phyloP scores from a whole-genome alignment of 2,329 filamentous ascomycete species.

The Colletotrichum chrysophilum region DNA sequence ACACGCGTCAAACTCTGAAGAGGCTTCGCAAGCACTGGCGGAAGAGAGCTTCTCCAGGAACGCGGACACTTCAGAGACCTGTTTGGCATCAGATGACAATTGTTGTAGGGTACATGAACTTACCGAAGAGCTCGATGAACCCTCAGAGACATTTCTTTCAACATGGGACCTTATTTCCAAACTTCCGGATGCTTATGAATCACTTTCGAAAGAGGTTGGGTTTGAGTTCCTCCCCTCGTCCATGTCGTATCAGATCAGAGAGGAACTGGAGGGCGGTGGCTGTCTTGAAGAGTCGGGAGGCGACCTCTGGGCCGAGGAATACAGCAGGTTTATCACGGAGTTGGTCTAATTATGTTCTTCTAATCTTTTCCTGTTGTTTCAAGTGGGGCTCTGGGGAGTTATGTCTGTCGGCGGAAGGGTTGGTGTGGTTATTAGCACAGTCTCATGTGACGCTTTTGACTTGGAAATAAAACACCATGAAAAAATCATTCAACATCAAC shows the following conservation, averaged over 20 bases:
- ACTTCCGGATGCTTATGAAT: background rate
- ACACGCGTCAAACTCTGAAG: background rate
- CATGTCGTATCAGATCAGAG: background rate
- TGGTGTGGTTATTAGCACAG: too few relatives aligned
- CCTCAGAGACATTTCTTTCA: accelerated
- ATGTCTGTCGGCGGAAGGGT: too few relatives aligned
- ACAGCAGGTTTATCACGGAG: background rate
- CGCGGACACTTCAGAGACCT: background rate
- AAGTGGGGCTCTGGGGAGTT: too few relatives aligned
- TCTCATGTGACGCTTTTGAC: too few relatives aligned
- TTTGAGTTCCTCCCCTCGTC: background rate
- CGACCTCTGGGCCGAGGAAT: background rate
- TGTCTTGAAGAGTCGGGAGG: accelerated
- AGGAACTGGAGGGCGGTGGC: accelerated
- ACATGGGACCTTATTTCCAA: accelerated
- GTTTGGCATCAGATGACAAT: accelerated
- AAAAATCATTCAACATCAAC: background rate
- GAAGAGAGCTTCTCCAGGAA: background rate
- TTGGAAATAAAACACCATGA: background rate
- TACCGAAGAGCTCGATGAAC: accelerated
- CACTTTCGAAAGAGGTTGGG: background rate
- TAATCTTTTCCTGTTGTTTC: too few relatives aligned
- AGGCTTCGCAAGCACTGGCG: accelerated
- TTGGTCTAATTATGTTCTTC: background rate
- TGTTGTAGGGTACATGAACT: accelerated